Conservation (phyloP, 2,329 filamentous ascomycete genomes). For the Aulographum hederae region DNA sequence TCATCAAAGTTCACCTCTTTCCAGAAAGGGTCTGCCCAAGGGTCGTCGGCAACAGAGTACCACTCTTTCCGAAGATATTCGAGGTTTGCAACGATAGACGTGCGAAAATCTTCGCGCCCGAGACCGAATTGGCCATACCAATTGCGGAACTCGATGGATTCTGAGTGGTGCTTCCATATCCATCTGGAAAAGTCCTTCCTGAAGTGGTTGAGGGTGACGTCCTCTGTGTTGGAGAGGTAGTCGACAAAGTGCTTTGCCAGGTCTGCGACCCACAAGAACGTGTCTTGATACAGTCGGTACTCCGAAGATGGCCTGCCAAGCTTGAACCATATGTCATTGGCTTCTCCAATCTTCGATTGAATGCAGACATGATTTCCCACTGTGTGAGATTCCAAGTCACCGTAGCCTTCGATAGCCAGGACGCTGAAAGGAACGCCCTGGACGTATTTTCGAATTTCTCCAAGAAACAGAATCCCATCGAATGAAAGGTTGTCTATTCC, state of each 20-base stretch:
- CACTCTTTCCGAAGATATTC: slow-evolving; percentile 50
- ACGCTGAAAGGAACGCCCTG: slow-evolving; percentile 35
- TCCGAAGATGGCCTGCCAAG: slow-evolving; percentile 36
- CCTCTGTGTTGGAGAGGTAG: slow-evolving; percentile 20
- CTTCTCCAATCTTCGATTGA: slow-evolving; percentile 25
- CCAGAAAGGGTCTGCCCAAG: slow-evolving; percentile 18
- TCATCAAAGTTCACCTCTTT: slow-evolving; percentile 14
- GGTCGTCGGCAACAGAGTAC: slow-evolving; percentile 25
- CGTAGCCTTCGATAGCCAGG: slow-evolving; percentile 51
- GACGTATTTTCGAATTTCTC: slow-evolving; percentile 29
- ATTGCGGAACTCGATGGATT: slow-evolving; percentile 21
- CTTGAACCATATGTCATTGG: slow-evolving; percentile 41
- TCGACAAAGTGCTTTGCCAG: slow-evolving; percentile 57
- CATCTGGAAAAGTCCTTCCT: slow-evolving; percentile 36
- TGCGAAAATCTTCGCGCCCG: slow-evolving; percentile 42
- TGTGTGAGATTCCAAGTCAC: slow-evolving; percentile 23
- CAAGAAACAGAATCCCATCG: slow-evolving; percentile 39
- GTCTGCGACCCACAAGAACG: slow-evolving; percentile 54
- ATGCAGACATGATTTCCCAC: slow-evolving; percentile 44
- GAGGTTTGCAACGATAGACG: slow-evolving; percentile 38
- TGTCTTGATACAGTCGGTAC: slow-evolving; percentile 42
- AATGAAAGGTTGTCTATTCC: slow-evolving; percentile 30
- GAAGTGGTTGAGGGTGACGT: slow-evolving; percentile 31
- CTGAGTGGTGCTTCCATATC: slow-evolving; percentile 29
- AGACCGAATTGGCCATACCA: too few species aligned